Conservation (phyloP, 2,329 filamentous ascomycete genomes). For the Talaromyces sp. region DNA sequence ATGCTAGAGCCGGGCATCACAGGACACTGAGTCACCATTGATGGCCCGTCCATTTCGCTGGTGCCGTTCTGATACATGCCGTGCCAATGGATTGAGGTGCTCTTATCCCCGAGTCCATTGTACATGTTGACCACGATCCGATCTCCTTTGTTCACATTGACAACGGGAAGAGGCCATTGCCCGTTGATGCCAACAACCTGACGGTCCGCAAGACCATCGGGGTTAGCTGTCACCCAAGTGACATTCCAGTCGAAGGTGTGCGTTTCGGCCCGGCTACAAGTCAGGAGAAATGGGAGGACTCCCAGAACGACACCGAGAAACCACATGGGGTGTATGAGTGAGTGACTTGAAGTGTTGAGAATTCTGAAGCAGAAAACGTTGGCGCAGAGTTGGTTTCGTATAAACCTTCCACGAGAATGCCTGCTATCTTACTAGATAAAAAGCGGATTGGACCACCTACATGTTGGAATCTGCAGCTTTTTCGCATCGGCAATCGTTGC, state of each 20-base stretch:
- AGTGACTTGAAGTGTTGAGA: too few species aligned
- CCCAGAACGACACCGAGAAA: too few species aligned
- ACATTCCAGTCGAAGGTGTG: constrained; percentile 50
- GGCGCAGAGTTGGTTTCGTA: too few species aligned
- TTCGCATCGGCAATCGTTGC: too few species aligned
- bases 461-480: too few species aligned
- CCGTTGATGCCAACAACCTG: constrained; percentile 68
- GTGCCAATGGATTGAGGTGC: constrained; percentile 71
- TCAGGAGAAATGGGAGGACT: too few species aligned
- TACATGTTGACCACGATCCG: constrained; percentile 65
- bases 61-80: constrained; percentile 75
- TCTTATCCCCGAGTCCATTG: constrained; percentile 63
- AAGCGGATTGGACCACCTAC: too few species aligned
- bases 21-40: constrained; percentile 64
- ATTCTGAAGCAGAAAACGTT: too few species aligned
- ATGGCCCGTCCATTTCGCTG: constrained; percentile 69
- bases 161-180: constrained; percentile 68
- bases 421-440: too few species aligned
- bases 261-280: too few species aligned
- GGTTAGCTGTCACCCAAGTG: constrained; percentile 55
- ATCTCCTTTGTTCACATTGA: constrained; percentile 72
- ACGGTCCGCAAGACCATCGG: constrained; percentile 50
- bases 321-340: too few species aligned
- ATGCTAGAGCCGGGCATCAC: constrained; percentile 62
- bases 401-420: too few species aligned